phyloP scores from a whole-genome alignment of 2,329 filamentous ascomycete genomes.

The Pseudovirgaria hyperparasitica region DNA sequence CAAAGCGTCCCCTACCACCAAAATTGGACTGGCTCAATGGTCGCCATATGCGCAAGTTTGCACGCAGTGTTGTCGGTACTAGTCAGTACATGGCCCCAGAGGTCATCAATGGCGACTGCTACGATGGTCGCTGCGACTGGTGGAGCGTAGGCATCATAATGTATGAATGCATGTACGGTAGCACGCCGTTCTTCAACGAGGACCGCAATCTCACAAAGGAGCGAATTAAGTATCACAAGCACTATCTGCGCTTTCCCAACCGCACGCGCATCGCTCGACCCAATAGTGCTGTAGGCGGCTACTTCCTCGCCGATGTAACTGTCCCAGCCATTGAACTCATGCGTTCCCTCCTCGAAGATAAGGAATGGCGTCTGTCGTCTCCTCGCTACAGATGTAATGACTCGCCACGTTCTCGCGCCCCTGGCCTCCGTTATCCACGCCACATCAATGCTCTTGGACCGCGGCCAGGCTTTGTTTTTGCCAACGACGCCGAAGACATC shows the following conservation, averaged over 20 bases:
- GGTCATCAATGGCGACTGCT: slow-evolving; percentile 67
- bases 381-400: slow-evolving; percentile 62
- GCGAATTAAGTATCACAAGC: slow-evolving; percentile 67
- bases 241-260: slow-evolving; percentile 57
- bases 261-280: slow-evolving; percentile 39
- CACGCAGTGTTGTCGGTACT: slow-evolving; percentile 81
- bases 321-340: slow-evolving; percentile 68
- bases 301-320: slow-evolving; percentile 42
- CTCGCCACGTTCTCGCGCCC: slow-evolving; percentile 12
- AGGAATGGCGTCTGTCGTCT: slow-evolving; percentile 63
- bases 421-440: slow-evolving; percentile 13
- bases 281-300: slow-evolving; percentile 31
- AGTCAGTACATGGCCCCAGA: slow-evolving; percentile 98
- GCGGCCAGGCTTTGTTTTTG: slow-evolving; percentile 58
- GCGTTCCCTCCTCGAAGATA: slow-evolving; percentile 56
- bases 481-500: slow-evolving; percentile 79
- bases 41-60: slow-evolving; percentile 51
- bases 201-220: slow-evolving; percentile 73
- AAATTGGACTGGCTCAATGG: slow-evolving; percentile 31
- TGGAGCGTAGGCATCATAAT: slow-evolving; percentile 94
- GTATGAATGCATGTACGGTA: slow-evolving; percentile 87
- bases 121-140: slow-evolving; percentile 92
- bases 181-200: slow-evolving; percentile 77
- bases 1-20: slow-evolving; percentile 14
- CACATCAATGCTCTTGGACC: slow-evolving; percentile 24